A percentile compares a stretch with the other conserved stretches of the same genome.
These are phyloP conservation scores for Trichoderma gracile DNA, from an alignment of 2,329 filamentous ascomycete genomes.

Conservation along the genomic window DNA sequence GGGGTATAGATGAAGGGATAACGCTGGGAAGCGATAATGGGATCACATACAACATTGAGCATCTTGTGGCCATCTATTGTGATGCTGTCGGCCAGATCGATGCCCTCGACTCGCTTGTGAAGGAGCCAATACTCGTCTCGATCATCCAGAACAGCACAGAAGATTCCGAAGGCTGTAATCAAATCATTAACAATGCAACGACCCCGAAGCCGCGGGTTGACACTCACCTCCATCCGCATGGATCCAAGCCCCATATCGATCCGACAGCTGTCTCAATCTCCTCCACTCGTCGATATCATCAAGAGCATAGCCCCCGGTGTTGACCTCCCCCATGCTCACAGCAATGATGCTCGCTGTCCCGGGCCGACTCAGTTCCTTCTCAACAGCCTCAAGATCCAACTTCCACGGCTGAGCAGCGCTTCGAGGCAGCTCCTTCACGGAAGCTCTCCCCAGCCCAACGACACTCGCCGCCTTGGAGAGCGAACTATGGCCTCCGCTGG, in stretches of 20 bases:
- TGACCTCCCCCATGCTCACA: slow-evolving; percentile 86
- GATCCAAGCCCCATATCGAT: slow-evolving; percentile 76
- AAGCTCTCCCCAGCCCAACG: slow-evolving; percentile 71
- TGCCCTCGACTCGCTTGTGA: slow-evolving; percentile 56
- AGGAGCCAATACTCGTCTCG: slow-evolving; percentile 57
- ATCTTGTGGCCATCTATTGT: slow-evolving; percentile 86
- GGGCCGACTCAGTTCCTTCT: slow-evolving; percentile 54
- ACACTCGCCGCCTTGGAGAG: slow-evolving; percentile 80
- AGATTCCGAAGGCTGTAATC: slow-evolving; percentile 73
- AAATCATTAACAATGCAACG: slow-evolving; percentile 4
- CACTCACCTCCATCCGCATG: slow-evolving; percentile 76
- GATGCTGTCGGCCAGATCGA: slow-evolving; percentile 85
- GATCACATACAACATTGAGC: slow-evolving; percentile 72
- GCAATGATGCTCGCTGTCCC: slow-evolving; percentile 71
- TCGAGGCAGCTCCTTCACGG: slow-evolving; percentile 62
- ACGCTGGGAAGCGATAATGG: background rate
- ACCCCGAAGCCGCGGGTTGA: background rate
- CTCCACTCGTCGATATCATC: slow-evolving; percentile 61
- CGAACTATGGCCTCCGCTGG: slow-evolving; percentile 81
- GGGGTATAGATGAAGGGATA: background rate
- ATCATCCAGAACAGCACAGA: slow-evolving; percentile 65
- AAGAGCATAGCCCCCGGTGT: slow-evolving; percentile 76
- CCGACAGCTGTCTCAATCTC: slow-evolving; percentile 67
- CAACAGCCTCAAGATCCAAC: slow-evolving; percentile 67
- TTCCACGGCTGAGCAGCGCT: slow-evolving; percentile 61